A percentile compares a stretch with the other conserved stretches of the same genome.
These are phyloP conservation scores for Hyaloperonospora arabidopsidis DNA, from an alignment of 352 stramenopile species.

Conservation along the genomic window DNA sequence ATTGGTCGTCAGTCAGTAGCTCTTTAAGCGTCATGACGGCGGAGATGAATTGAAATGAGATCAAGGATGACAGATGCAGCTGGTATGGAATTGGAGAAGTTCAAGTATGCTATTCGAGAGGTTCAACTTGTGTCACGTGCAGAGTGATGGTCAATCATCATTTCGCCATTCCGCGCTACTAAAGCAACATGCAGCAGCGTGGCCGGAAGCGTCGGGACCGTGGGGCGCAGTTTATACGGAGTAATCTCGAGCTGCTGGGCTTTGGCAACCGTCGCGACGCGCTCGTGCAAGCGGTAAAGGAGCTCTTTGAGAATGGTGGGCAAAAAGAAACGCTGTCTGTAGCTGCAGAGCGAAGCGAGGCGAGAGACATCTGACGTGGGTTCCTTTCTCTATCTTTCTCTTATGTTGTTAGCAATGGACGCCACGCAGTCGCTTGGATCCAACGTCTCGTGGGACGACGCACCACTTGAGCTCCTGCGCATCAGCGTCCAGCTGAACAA, in stretches of 20 bases:
- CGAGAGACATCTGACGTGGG: too few species aligned
- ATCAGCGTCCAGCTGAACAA: slow-evolving; percentile 30
- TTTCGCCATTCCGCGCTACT: slow-evolving; percentile 2
- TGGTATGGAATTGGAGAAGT: slow-evolving; percentile 7
- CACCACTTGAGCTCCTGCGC: slow-evolving; percentile 34
- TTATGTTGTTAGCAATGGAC: slow-evolving; percentile 54
- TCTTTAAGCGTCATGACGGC: slow-evolving; percentile 30
- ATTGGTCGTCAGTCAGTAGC: slow-evolving; percentile 53
- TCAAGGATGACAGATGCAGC: neutral
- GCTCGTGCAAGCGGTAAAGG: slow-evolving; percentile 68
- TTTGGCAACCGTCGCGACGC: slow-evolving; percentile 53
- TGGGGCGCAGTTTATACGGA: slow-evolving; percentile 47
- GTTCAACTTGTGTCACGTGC: slow-evolving; percentile 16
- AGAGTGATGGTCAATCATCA: slow-evolving; percentile 21
- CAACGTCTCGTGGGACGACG: slow-evolving; percentile 21
- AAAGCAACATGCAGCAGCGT: neutral
- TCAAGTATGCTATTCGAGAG: slow-evolving; percentile 14
- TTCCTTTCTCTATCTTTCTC: too few species aligned
- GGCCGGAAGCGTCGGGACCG: slow-evolving; percentile 22
- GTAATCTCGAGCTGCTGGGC: slow-evolving; percentile 67
- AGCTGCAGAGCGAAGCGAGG: slow-evolving; percentile 1
- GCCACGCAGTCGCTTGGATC: slow-evolving; percentile 32
- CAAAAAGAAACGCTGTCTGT: too few species aligned
- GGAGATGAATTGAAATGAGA: neutral
- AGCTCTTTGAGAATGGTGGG: slow-evolving; percentile 79